Percentiles rank a stretch among this genome's conserved stretches.
phyloP scores from a whole-genome alignment of 176 grass and related monocot species.

The Lolium multiflorum region DNA sequence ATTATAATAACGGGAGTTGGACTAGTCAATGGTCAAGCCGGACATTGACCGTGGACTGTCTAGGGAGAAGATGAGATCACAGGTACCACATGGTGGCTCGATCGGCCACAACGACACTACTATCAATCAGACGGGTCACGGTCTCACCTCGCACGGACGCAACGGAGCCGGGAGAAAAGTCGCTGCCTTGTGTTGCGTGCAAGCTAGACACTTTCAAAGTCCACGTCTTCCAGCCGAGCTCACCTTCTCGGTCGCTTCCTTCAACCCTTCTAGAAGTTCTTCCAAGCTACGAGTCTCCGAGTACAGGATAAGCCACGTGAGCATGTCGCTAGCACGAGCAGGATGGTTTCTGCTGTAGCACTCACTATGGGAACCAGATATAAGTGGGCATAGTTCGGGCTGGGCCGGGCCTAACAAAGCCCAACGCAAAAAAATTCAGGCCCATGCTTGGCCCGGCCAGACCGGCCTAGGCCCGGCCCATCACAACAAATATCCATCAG shows the following conservation, averaged over 20 bases:
- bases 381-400: too few relatives aligned
- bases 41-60: constrained; percentile 46
- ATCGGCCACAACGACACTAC: not conserved
- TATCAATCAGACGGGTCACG: not conserved
- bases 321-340: not conserved
- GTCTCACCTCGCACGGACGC: constrained; percentile 19
- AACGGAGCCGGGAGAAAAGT: not conserved
- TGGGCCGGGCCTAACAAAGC: too few relatives aligned
- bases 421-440: too few relatives aligned
- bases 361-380: too few relatives aligned
- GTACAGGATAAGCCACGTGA: not conserved
- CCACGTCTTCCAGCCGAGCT: not conserved
- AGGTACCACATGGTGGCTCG: not conserved
- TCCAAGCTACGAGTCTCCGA: not conserved
- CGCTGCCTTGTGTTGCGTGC: constrained; percentile 31
- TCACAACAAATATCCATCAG: too few relatives aligned
- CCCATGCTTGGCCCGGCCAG: too few relatives aligned
- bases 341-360: too few relatives aligned
- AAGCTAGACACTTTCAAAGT: constrained; percentile 36
- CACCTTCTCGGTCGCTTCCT: constrained; percentile 37
- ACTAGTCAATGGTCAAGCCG: constrained; percentile 45
- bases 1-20: not conserved
- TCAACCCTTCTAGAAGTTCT: not conserved
- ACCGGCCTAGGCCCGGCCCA: too few relatives aligned
- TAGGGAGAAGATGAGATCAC: not conserved